Evolutionary conservation across 1,284 basidiomycete species (phyloP).

Genomic region (Butyriboletus regius): DNA sequence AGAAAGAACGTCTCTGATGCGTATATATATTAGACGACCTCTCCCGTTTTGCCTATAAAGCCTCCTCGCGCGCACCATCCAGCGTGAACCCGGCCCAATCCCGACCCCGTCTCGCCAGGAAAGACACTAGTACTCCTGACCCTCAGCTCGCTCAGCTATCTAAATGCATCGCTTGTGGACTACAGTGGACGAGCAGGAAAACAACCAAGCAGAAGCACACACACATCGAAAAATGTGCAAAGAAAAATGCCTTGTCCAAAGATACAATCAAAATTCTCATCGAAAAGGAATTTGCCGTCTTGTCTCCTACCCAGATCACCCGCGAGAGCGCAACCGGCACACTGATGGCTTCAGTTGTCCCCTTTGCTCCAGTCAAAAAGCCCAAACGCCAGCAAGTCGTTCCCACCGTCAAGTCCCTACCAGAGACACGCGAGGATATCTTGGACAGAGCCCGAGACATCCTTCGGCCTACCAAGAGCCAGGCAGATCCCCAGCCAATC

Average conservation of each 20-base stretch:
- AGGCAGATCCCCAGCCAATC: constrained; percentile 18
- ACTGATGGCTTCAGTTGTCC: constrained; percentile 50
- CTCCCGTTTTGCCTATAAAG: constrained; percentile 33
- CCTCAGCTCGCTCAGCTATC: constrained; percentile 43
- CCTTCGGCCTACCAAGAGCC: constrained; percentile 25
- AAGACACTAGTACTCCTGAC: constrained; percentile 5
- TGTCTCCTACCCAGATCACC: not conserved
- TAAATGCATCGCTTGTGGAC: constrained; percentile 60
- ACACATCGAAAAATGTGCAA: constrained; percentile 63
- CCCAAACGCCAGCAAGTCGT: constrained; percentile 37
- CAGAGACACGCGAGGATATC: constrained; percentile 48
- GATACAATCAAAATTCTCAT: constrained; percentile 53
- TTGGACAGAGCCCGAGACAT: constrained; percentile 49
- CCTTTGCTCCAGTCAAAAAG: constrained; percentile 42
- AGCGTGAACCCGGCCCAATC: not conserved
- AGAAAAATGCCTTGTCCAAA: constrained; percentile 47
- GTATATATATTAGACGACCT: constrained; percentile 8
- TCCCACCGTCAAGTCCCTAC: constrained; percentile 43
- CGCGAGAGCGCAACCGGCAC: constrained; percentile 33
- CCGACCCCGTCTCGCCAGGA: not conserved
- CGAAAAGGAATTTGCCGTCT: constrained; percentile 38
- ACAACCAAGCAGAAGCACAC: constrained; percentile 50
- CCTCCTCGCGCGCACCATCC: not conserved
- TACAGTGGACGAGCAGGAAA: constrained; percentile 63
- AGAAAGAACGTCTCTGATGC: not conserved